These are phyloP conservation scores for Lentinus brumalis DNA, from an alignment of 768 basidiomycete genomes.

Conservation along the genomic window DNA sequence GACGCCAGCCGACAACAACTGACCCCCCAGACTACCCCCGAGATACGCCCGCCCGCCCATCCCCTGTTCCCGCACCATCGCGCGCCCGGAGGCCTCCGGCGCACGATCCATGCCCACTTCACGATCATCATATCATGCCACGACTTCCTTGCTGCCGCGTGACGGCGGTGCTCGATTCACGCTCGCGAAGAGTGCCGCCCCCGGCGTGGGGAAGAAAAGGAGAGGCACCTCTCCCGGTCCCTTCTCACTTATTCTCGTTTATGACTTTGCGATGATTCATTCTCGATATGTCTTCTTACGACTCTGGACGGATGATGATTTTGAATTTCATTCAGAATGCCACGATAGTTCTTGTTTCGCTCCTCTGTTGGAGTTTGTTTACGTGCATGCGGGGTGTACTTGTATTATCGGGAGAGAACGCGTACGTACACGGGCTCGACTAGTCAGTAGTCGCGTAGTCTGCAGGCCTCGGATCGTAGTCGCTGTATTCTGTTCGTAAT, in stretches of 20 bases:
- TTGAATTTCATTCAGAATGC: neutral
- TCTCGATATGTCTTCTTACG: slow-evolving; percentile 7
- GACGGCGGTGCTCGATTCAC: neutral
- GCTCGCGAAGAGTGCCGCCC: neutral
- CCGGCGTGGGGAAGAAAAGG: slow-evolving; percentile 15
- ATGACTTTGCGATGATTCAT: slow-evolving; percentile 9
- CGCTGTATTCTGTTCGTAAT: slow-evolving; percentile 11
- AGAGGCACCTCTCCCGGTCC: slow-evolving; percentile 5
- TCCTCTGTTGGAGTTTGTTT: neutral
- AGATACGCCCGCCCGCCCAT: neutral
- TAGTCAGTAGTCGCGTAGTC: slow-evolving; percentile 15
- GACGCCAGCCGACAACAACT: slow-evolving; percentile 7
- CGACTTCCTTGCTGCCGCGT: neutral
- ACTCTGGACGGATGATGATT: slow-evolving; percentile 9
- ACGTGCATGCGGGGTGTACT: slow-evolving; percentile 17
- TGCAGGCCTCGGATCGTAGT: slow-evolving; percentile 7
- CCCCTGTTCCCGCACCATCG: slow-evolving; percentile 1
- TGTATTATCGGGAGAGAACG: slow-evolving; percentile 3
- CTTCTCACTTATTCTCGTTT: slow-evolving; percentile 12
- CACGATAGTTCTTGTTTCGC: neutral
- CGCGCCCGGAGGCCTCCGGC: slow-evolving; percentile 1
- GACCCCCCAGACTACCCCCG: slow-evolving; percentile 6
- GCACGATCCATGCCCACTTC: slow-evolving; percentile 4
- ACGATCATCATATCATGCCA: slow-evolving; percentile 6
- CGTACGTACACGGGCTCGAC: slow-evolving; percentile 7